These are phyloP conservation scores for Buddleja alternifolia DNA, from an alignment of 257 asterid genomes.

Conservation along the genomic window DNA sequence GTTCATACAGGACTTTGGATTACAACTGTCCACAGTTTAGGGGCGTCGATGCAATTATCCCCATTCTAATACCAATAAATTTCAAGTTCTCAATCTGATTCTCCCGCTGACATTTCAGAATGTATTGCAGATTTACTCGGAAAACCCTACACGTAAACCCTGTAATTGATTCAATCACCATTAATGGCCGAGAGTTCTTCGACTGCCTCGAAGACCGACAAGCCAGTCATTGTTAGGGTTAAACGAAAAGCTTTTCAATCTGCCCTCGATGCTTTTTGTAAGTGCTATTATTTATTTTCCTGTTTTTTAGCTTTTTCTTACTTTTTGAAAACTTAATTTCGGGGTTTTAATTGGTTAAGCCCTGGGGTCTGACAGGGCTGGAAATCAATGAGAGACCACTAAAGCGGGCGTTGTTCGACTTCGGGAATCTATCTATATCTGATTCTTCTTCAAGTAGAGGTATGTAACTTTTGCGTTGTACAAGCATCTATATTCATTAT, in stretches of 20 bases:
- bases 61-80: neutral
- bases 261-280: constrained; percentile 76
- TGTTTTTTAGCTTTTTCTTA: neutral
- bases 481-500: neutral
- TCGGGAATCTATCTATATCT: constrained; percentile 66
- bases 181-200: constrained; percentile 60
- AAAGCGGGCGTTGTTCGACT: constrained; percentile 73
- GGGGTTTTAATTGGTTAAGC: neutral
- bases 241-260: constrained; percentile 68
- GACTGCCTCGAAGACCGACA: constrained; percentile 38
- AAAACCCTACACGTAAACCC: constrained; percentile 30
- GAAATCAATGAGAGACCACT: constrained; percentile 79
- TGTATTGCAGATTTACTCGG: neutral
- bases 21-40: too few species aligned
- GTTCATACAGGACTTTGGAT: too few species aligned
- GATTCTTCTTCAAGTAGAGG: constrained; percentile 66
- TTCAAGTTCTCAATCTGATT: neutral
- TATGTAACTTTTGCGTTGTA: constrained; percentile 24
- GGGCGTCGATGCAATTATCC: too few species aligned
- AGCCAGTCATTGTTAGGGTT: constrained; percentile 87
- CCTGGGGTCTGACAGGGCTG: constrained; percentile 58
- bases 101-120: neutral
- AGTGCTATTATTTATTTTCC: constrained; percentile 29
- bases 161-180: constrained; percentile 7
- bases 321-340: neutral